These are phyloP conservation scores for Solanum virginianum DNA, from an alignment of 257 asterid species.

Conservation along the genomic window DNA sequence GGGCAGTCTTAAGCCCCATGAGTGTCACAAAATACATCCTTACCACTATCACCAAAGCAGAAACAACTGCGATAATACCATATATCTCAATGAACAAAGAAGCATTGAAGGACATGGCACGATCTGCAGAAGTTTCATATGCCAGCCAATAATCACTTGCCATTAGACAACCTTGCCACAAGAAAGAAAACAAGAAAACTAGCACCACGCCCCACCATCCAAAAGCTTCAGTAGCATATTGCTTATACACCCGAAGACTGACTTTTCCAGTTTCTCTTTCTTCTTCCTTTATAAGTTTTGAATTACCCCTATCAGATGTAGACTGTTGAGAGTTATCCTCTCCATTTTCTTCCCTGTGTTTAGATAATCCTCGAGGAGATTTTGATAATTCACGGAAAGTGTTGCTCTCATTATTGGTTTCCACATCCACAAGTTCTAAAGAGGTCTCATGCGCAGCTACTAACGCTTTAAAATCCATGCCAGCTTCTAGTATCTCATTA, in stretches of 20 bases:
- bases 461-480: slow-evolving; percentile 59
- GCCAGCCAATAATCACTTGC: slow-evolving; percentile 87
- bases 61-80: slow-evolving; percentile 33
- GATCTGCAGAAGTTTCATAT: slow-evolving; percentile 61
- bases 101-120: slow-evolving; percentile 50
- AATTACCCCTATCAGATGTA: slow-evolving; percentile 22
- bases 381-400: slow-evolving; percentile 16
- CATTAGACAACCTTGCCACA: slow-evolving; percentile 81
- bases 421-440: slow-evolving; percentile 87
- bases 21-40: slow-evolving; percentile 38
- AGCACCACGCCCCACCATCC: slow-evolving; percentile 74
- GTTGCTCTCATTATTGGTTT: slow-evolving; percentile 25
- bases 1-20: slow-evolving; percentile 88
- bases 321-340: slow-evolving; percentile 25
- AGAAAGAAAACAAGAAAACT: slow-evolving; percentile 31
- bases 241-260: slow-evolving; percentile 65
- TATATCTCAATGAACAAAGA: slow-evolving; percentile 62
- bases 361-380: slow-evolving; percentile 28
- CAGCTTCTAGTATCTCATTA: slow-evolving; percentile 37
- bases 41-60: slow-evolving; percentile 31
- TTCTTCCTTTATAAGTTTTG: slow-evolving; percentile 86
- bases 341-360: slow-evolving; percentile 36
- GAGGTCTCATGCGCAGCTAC: slow-evolving; percentile 91
- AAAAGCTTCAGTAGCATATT: slow-evolving; percentile 62
- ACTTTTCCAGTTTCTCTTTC: slow-evolving; percentile 79